Evolutionary conservation across 2,329 filamentous ascomycete genomes (phyloP), one percentile per base, ranked within the genome.

Genomic region (Colletotrichum destructivum): DNA sequence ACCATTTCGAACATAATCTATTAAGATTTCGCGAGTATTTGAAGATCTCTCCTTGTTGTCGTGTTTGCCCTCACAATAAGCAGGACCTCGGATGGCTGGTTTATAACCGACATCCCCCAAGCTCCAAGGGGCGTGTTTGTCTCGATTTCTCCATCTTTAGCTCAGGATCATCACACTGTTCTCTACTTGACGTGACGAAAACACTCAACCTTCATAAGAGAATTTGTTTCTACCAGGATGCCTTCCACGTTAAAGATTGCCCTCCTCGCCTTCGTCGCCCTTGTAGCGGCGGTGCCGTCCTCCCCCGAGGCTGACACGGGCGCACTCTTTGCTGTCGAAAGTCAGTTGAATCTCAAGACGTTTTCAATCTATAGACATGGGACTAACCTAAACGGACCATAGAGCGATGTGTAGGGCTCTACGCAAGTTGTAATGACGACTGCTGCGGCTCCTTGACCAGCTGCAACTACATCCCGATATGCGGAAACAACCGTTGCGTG

Each of bases 401-500:
- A 66, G 63, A 66, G 54, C 54, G 63, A 42, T 66, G 63, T 42
- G 44, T 42, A 21, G 42, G 21, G 18, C 52, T 66, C 15, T 66
- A 60, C 26, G 63, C 26, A 18, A 59, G 18, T 1, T 66, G 63
- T 13, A 66, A 52, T 4, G 46, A 16, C 63, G 63, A 66, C 21
- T 66, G 63, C 31, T 66, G 63, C 16, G 63, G 54, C 15, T 16
- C 52, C 13, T 26, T 26, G 15, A 59, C 44, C 0, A 26, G 35
- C 11, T 66, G 54, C 54, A 66, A 66, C 63, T 60, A 21, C n/a
- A 60, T 66, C 31, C 63, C 63, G 12, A 60, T 60, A 1, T 66
- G 63, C 31, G 31, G 42, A 5, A 26, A 38, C 44, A 51, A n/a
- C 21, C 63, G 52, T 42, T 66, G 63, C 7, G 54, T 66, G 31